Evolutionary conservation across 352 stramenopile species (phyloP).

Genomic region (Phytopythium delawarense): DNA sequence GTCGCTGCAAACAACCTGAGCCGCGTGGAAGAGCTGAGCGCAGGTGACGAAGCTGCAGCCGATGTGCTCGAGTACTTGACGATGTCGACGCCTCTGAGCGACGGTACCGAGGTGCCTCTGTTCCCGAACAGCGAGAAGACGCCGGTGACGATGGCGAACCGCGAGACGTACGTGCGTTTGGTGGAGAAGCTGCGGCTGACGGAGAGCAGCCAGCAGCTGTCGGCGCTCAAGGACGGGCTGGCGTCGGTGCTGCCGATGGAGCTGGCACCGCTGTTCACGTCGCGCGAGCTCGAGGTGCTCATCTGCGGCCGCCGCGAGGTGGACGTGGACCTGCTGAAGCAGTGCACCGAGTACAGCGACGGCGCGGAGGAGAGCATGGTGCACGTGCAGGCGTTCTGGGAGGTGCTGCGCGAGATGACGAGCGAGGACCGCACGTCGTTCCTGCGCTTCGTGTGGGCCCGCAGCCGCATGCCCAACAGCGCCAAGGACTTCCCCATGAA

Average conservation of each 20-base stretch:
- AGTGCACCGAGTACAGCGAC: slow-evolving; percentile 97
- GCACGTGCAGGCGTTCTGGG: slow-evolving; percentile 95
- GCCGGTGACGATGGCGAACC: slow-evolving; percentile 60
- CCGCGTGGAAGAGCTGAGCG: slow-evolving; percentile 53
- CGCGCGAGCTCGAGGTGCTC: slow-evolving; percentile 93
- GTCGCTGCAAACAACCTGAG: slow-evolving; percentile 65
- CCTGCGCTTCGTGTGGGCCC: slow-evolving; percentile 97
- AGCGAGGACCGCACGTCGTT: slow-evolving; percentile 95
- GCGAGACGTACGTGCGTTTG: slow-evolving; percentile 55
- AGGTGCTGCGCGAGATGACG: slow-evolving; percentile 95
- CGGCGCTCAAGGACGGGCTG: slow-evolving; percentile 81
- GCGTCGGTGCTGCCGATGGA: slow-evolving; percentile 95
- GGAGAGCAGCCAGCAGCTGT: slow-evolving; percentile 78
- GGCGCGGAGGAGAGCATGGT: slow-evolving; percentile 88
- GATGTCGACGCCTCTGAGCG: slow-evolving; percentile 75
- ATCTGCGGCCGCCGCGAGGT: slow-evolving; percentile 96
- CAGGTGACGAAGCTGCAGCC: slow-evolving; percentile 24
- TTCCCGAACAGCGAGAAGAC: slow-evolving; percentile 64
- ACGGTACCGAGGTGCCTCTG: slow-evolving; percentile 71
- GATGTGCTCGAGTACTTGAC: slow-evolving; percentile 71
- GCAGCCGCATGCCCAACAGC: slow-evolving; percentile 95
- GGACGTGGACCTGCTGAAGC: slow-evolving; percentile 94
- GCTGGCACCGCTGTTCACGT: slow-evolving; percentile 94
- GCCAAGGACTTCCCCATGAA: slow-evolving; percentile 97
- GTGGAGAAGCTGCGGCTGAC: slow-evolving; percentile 68